Evolutionary conservation across 2,329 filamentous ascomycete genomes (phyloP).

Genomic region (Neobulgaria alba): DNA sequence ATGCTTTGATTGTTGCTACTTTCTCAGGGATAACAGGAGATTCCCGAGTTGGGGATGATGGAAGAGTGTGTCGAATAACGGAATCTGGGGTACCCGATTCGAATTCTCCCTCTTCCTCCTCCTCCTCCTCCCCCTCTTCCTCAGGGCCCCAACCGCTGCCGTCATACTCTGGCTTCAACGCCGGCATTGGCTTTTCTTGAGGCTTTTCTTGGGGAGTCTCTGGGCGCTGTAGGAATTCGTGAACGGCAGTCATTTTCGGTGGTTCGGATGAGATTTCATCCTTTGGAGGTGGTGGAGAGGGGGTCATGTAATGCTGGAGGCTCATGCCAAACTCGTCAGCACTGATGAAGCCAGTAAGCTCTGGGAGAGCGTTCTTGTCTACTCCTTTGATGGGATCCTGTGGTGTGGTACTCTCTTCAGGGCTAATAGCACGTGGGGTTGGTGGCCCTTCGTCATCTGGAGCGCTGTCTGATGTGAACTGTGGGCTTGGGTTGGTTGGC

Average conservation of each 20-base stretch:
- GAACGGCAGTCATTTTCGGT: conserved; percentile 19
- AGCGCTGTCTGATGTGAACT: conserved; percentile 17
- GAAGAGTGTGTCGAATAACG: conserved; percentile 70
- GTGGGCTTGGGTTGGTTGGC: conserved; percentile 16
- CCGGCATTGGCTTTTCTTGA: conserved; percentile 22
- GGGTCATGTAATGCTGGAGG: conserved; percentile 45
- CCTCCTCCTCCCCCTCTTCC: conserved; percentile 38
- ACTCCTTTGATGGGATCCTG: conserved; percentile 17
- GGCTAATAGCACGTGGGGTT: conserved; percentile 42
- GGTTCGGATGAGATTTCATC: conserved; percentile 10
- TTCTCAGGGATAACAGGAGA: conserved; percentile 68
- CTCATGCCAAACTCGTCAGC: conserved; percentile 45
- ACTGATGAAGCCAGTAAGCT: conserved; percentile 39
- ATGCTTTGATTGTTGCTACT: conserved; percentile 74
- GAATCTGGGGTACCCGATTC: conserved; percentile 76
- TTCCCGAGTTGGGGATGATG: conserved; percentile 24
- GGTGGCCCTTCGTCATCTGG: conserved; percentile 41
- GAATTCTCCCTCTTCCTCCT: conserved; percentile 38
- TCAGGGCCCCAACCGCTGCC: conserved; percentile 52
- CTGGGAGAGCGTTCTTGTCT: conserved; percentile 31
- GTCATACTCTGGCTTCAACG: conserved; percentile 55
- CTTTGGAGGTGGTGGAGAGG: conserved; percentile 30
- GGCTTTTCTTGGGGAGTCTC: conserved; percentile 25
- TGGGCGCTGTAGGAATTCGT: conserved; percentile 21
- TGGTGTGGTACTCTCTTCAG: conserved; percentile 21